These are phyloP conservation scores for Zopfochytrium polystomum DNA, from an alignment of 371 early-diverging fungal genomes.

Conservation along the genomic window DNA sequence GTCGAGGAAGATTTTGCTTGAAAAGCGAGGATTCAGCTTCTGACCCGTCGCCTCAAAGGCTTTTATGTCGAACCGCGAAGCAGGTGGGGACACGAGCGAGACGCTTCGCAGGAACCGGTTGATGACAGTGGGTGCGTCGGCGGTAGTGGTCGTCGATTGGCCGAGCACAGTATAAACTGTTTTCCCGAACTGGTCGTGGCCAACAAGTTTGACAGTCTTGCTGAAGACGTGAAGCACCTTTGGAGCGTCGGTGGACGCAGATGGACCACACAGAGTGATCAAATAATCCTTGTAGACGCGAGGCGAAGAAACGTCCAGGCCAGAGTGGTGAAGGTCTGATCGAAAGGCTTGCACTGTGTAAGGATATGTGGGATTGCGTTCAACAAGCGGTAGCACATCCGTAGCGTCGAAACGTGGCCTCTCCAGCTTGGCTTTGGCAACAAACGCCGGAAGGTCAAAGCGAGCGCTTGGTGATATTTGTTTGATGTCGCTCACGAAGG, in stretches of 20 bases:
- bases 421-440: slow-evolving; percentile 5
- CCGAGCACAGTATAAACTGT: slow-evolving; percentile 2
- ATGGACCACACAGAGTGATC: neutral
- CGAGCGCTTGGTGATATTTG: neutral
- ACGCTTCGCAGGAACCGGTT: neutral
- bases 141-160: slow-evolving; percentile 4
- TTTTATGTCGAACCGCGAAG: neutral
- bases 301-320: neutral
- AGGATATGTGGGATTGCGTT: neutral
- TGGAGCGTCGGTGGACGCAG: neutral
- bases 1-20: neutral
- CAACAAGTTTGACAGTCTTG: neutral
- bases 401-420: slow-evolving; percentile 1
- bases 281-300: neutral
- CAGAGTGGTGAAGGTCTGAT: neutral
- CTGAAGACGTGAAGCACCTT: neutral
- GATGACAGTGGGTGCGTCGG: neutral
- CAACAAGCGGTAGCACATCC: neutral
- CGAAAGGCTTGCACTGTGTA: slow-evolving; percentile 1
- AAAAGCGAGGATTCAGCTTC: neutral
- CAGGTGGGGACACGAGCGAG: neutral
- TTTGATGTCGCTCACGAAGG: neutral
- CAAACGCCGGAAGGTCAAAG: slow-evolving; percentile 6
- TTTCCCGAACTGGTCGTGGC: slow-evolving; percentile 2
- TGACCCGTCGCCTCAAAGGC: neutral